Evolutionary conservation across 2,329 filamentous ascomycete genomes (phyloP).

Genomic region (Cladorrhinum sp.): DNA sequence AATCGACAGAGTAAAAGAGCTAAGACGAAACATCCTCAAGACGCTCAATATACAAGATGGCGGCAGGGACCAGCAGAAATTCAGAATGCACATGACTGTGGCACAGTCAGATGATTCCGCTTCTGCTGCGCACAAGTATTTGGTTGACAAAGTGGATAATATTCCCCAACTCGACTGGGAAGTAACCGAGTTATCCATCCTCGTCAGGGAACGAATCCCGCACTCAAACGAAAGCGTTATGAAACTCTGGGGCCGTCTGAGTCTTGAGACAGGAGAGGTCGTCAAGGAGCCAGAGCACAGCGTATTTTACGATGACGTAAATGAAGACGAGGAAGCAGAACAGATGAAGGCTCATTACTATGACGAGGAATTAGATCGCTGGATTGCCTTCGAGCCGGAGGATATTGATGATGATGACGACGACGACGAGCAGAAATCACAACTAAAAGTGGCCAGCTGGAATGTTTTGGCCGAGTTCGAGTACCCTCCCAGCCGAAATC

Average conservation of each 20-base stretch:
- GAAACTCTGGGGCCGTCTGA: conserved; percentile 54
- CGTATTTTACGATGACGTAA: conserved; percentile 23
- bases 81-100: conserved; percentile 56
- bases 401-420: not conserved
- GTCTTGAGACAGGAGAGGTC: conserved; percentile 30
- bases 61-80: conserved; percentile 31
- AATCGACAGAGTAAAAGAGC: conserved; percentile 27
- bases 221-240: conserved; percentile 42
- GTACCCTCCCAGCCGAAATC: conserved; percentile 41
- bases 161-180: conserved; percentile 50
- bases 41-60: conserved; percentile 34
- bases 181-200: conserved; percentile 47
- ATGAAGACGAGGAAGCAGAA: not conserved
- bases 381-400: conserved; percentile 17
- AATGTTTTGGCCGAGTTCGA: conserved; percentile 53
- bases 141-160: conserved; percentile 51
- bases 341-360: not conserved
- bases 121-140: conserved; percentile 45
- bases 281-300: conserved; percentile 24
- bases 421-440: conserved; percentile 12
- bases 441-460: conserved; percentile 45
- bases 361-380: conserved; percentile 17
- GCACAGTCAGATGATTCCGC: conserved; percentile 53
- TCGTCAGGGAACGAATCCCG: conserved; percentile 46
- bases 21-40: conserved; percentile 37